Percentiles rank a stretch among this genome's conserved stretches.
phyloP scores from a whole-genome alignment of 352 stramenopile genomes.

The Globisporangium okanoganense region DNA sequence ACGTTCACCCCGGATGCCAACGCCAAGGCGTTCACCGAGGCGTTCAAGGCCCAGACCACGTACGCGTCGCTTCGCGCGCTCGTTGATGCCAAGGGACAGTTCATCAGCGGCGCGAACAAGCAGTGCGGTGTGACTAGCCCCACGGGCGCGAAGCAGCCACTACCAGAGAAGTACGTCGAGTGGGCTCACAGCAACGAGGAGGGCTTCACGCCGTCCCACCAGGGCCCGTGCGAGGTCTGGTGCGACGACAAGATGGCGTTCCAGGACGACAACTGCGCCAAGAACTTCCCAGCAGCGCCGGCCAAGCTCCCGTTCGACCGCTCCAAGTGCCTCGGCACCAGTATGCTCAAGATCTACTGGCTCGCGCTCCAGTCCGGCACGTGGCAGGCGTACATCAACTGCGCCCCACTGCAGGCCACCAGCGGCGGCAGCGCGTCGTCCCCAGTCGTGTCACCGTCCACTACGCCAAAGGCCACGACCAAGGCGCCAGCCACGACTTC shows the following conservation, averaged over 20 bases:
- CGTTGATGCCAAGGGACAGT: slow-evolving; percentile 6
- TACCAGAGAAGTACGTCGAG: slow-evolving; percentile 31
- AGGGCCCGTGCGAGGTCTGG: no score
- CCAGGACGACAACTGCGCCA: neutral
- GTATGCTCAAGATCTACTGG: no score
- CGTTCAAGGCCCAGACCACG: slow-evolving; percentile 16
- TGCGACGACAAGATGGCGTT: neutral
- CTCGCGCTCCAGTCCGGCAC: no score
- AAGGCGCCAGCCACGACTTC: no score
- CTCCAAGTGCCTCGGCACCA: no score
- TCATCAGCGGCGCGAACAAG: slow-evolving; percentile 6
- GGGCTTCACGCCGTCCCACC: slow-evolving; percentile 28
- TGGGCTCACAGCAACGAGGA: slow-evolving; percentile 22
- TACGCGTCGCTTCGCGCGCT: slow-evolving; percentile 20
- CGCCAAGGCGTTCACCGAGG: slow-evolving; percentile 20
- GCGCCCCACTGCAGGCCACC: no score
- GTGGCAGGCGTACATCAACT: no score
- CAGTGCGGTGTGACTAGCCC: slow-evolving; percentile 27
- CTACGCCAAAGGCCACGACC: no score
- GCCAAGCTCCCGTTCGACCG: no score
- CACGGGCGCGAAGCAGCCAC: slow-evolving; percentile 24
- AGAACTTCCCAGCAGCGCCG: no score
- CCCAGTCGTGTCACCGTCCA: no score
- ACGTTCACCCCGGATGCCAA: slow-evolving; percentile 15
- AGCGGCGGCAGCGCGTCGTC: no score